Percentiles rank a stretch among this genome's conserved stretches.
These are phyloP conservation scores for Hypoxylon cercidicola DNA, from an alignment of 495 filamentous ascomycete species.

Conservation along the genomic window DNA sequence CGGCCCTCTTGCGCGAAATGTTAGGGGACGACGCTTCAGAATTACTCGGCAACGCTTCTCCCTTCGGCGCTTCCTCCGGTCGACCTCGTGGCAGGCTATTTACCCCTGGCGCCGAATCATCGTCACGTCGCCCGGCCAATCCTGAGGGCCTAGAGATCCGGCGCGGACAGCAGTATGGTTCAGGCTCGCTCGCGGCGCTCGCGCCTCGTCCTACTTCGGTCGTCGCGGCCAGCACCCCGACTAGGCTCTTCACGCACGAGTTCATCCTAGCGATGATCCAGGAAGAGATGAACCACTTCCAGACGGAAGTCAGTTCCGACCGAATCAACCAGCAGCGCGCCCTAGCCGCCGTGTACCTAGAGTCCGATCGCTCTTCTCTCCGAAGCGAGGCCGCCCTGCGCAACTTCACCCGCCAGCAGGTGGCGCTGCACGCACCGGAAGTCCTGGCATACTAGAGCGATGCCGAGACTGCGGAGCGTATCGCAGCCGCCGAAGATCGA, in stretches of 20 bases:
- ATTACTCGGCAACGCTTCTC: too few species aligned
- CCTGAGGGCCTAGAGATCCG: too few species aligned
- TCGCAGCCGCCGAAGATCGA: constrained; percentile 12
- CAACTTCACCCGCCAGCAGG: constrained; percentile 22
- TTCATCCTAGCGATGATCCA: constrained; percentile 17
- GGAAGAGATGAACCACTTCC: constrained; percentile 22
- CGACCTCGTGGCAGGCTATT: too few species aligned
- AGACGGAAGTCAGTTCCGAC: neutral
- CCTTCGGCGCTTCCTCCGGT: too few species aligned
- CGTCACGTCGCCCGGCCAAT: too few species aligned
- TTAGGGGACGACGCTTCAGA: too few species aligned
- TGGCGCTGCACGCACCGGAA: constrained; percentile 15
- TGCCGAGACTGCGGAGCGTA: constrained; percentile 23
- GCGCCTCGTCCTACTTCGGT: neutral
- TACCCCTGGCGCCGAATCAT: too few species aligned
- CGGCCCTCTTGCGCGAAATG: neutral
- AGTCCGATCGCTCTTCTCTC: neutral
- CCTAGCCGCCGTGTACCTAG: neutral
- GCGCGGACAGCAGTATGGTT: too few species aligned
- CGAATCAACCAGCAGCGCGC: neutral
- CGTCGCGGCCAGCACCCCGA: constrained; percentile 31
- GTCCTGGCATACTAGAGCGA: constrained; percentile 34
- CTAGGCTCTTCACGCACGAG: constrained; percentile 8
- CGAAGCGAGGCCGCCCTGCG: constrained; percentile 18
- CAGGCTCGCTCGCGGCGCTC: too few species aligned